These are phyloP conservation scores for Musa acuminata DNA, from an alignment of 176 grass and related monocot species.

Conservation along the genomic window DNA sequence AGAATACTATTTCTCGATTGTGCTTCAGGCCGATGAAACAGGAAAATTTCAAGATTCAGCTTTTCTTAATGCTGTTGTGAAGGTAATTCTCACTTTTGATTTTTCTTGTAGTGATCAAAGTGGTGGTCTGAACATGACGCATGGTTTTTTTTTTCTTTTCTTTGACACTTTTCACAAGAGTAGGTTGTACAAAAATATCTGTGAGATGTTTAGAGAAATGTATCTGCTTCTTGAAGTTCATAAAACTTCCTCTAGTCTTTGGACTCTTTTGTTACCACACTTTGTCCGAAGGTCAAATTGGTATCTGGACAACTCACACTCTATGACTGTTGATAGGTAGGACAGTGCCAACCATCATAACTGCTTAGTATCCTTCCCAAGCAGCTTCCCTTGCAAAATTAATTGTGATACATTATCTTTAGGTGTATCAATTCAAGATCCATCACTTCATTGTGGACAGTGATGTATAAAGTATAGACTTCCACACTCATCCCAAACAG, in stretches of 20 bases:
- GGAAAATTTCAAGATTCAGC: conserved; percentile 57
- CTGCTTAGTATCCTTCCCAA: background rate
- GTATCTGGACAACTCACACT: background rate
- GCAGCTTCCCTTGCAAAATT: background rate
- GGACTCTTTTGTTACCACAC: background rate
- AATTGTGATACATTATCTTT: background rate
- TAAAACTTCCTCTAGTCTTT: background rate
- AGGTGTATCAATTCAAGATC: background rate
- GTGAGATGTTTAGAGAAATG: background rate
- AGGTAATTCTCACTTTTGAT: conserved; percentile 38
- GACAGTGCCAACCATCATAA: background rate
- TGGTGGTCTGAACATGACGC: background rate
- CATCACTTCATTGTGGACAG: background rate
- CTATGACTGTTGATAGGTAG: background rate
- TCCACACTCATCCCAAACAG: background rate
- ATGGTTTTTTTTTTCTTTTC: background rate
- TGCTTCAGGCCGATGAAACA: conserved; percentile 45
- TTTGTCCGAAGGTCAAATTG: background rate
- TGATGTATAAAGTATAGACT: background rate
- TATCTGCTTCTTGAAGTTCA: no score
- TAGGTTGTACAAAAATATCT: background rate
- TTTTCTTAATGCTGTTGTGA: conserved; percentile 91
- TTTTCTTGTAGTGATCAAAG: background rate
- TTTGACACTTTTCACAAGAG: background rate
- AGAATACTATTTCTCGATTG: conserved; percentile 20